Evolutionary conservation across 306 rosid genomes (phyloP).

Genomic region (Acacia crassicarpa): DNA sequence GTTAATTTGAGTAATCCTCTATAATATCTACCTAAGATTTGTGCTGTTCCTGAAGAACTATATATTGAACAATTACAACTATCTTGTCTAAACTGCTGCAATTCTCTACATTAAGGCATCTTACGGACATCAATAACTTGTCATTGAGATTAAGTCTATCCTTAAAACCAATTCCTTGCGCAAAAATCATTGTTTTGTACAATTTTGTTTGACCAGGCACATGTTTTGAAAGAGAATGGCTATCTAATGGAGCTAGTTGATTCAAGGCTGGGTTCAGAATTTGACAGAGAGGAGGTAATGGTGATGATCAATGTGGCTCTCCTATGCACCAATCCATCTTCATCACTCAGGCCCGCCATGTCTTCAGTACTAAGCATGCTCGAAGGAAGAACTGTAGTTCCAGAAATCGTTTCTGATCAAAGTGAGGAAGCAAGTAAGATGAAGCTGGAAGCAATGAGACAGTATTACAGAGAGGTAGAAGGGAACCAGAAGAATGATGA

Average conservation of each 20-base stretch:
- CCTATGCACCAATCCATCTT: slow-evolving; percentile 31
- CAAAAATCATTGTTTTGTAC: not conserved
- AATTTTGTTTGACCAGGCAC: slow-evolving; percentile 27
- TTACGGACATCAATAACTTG: not conserved
- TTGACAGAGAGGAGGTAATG: slow-evolving; percentile 25
- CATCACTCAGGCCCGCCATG: slow-evolving; percentile 38
- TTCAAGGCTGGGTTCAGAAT: slow-evolving; percentile 28
- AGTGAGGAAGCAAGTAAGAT: slow-evolving; percentile 18
- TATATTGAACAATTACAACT: not conserved
- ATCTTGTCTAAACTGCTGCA: not conserved
- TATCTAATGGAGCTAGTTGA: slow-evolving; percentile 39
- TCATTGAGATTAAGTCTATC: not conserved
- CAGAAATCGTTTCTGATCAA: slow-evolving; percentile 24
- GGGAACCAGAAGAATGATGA: not conserved
- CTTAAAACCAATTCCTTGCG: not conserved
- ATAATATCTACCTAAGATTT: not conserved
- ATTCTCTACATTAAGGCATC: slow-evolving; percentile 7
- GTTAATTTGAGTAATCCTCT: not conserved
- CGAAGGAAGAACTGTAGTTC: slow-evolving; percentile 34
- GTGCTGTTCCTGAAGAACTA: not conserved
- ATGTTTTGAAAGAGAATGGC: slow-evolving; percentile 33
- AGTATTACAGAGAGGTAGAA: slow-evolving; percentile 21
- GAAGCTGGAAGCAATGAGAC: slow-evolving; percentile 34
- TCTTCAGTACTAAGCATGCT: slow-evolving; percentile 49
- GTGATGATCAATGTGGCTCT: slow-evolving; percentile 42